A percentile compares a stretch with the other conserved stretches of the same genome.
phyloP scores from a whole-genome alignment of 495 filamentous ascomycete species.

The Beverwykella pulmonaria region DNA sequence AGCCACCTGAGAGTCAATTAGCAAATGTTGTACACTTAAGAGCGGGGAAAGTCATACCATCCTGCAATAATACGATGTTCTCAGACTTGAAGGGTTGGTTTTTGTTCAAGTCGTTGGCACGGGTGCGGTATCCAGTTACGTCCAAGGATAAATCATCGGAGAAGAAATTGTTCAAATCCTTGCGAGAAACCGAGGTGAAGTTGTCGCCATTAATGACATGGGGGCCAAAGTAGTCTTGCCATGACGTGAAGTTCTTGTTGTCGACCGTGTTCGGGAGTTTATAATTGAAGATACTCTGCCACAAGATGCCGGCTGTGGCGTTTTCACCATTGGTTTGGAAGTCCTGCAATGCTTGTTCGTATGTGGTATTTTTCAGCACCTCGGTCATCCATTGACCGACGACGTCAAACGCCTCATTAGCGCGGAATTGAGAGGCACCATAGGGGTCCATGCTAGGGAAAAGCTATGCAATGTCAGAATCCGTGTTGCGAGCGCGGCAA shows the following conservation, averaged over 20 bases:
- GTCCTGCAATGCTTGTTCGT: conserved; percentile 21
- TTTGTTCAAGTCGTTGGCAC: conserved; percentile 22
- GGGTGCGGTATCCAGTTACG: conserved; percentile 28
- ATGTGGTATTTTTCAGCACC: conserved; percentile 10
- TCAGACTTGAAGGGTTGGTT: conserved; percentile 34
- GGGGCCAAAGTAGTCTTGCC: conserved; percentile 35
- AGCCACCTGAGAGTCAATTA: neutral
- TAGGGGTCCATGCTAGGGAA: conserved; percentile 33
- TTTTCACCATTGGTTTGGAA: conserved; percentile 2
- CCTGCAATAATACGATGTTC: conserved; percentile 39
- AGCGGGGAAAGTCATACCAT: conserved; percentile 10
- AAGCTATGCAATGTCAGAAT: conserved; percentile 6
- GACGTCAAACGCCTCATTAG: conserved; percentile 30
- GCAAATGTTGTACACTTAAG: too few species aligned
- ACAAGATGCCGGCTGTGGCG: neutral
- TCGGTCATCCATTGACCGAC: conserved; percentile 14
- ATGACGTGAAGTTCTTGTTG: conserved; percentile 34
- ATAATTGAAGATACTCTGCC: conserved; percentile 35
- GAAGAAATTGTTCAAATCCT: conserved; percentile 37
- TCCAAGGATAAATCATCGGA: conserved; percentile 31
- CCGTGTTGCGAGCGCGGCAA: neutral
- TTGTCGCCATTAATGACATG: conserved; percentile 34
- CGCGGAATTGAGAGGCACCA: conserved; percentile 32
- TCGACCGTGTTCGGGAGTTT: conserved; percentile 13
- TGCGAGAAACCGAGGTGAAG: conserved; percentile 25